These are phyloP conservation scores for Colletotrichum theobromicola DNA, from an alignment of 2,329 filamentous ascomycete genomes.

Conservation along the genomic window DNA sequence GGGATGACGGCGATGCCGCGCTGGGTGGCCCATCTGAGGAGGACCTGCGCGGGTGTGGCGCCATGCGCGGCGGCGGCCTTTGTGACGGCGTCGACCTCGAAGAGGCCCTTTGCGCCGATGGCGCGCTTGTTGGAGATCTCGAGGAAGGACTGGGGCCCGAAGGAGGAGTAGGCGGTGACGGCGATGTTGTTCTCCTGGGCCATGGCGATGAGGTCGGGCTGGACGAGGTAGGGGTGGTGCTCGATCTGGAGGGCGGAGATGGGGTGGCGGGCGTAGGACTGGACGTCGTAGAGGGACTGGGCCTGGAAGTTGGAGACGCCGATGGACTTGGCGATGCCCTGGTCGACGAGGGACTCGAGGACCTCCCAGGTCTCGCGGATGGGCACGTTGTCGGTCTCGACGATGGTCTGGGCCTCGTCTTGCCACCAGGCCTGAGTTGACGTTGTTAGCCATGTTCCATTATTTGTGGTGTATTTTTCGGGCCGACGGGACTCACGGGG, in stretches of 20 bases:
- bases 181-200: slow-evolving; percentile 61
- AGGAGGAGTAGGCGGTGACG: slow-evolving; percentile 70
- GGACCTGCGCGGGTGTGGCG: slow-evolving; percentile 68
- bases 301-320: slow-evolving; percentile 67
- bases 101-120: slow-evolving; percentile 29
- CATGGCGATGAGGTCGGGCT: slow-evolving; percentile 60
- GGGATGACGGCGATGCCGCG: slow-evolving; percentile 67
- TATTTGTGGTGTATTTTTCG: too few species aligned
- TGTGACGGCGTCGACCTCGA: slow-evolving; percentile 46
- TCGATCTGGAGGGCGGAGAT: slow-evolving; percentile 68
- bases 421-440: slow-evolving; percentile 32
- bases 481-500: slow-evolving; percentile 31
- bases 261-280: slow-evolving; percentile 61
- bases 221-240: slow-evolving; percentile 72
- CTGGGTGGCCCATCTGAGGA: slow-evolving; percentile 72
- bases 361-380: slow-evolving; percentile 66
- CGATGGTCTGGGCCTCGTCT: slow-evolving; percentile 46
- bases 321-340: slow-evolving; percentile 59
- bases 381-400: slow-evolving; percentile 33
- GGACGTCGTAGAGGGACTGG: slow-evolving; percentile 63
- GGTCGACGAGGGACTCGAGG: slow-evolving; percentile 60
- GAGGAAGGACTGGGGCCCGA: slow-evolving; percentile 58
- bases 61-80: slow-evolving; percentile 56
- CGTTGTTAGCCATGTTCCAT: too few species aligned
- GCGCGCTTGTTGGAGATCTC: slow-evolving; percentile 35